Evolutionary conservation across 2,329 filamentous ascomycete genomes (phyloP).

Genomic region (Aspergillus bombycis): DNA sequence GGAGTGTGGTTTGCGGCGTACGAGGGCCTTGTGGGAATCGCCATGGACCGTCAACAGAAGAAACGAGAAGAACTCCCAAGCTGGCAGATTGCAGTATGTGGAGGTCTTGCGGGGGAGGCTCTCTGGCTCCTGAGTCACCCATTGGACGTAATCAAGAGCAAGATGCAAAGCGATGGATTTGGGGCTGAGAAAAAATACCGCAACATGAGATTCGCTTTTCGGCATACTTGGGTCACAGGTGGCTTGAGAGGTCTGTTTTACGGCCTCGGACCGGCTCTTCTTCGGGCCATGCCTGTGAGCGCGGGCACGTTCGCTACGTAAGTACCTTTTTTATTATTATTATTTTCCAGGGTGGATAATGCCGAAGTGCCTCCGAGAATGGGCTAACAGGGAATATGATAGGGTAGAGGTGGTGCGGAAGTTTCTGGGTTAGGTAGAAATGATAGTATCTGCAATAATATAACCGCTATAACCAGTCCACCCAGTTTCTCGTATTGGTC

Average conservation of each 20-base stretch:
- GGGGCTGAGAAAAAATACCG: constrained; percentile 68
- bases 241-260: constrained; percentile 85
- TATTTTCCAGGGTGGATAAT: neutral
- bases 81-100: constrained; percentile 84
- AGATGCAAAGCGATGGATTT: constrained; percentile 96
- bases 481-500: neutral
- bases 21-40: constrained; percentile 66
- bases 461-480: too few species aligned
- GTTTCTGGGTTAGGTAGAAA: neutral
- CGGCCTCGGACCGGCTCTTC: constrained; percentile 83
- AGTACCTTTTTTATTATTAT: neutral
- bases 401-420: neutral
- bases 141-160: constrained; percentile 94
- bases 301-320: constrained; percentile 86
- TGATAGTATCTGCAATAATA: neutral
- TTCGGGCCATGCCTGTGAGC: constrained; percentile 92
- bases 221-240: constrained; percentile 72
- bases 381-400: neutral
- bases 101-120: constrained; percentile 87
- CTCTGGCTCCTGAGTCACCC: constrained; percentile 91
- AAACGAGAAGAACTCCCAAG: constrained; percentile 73
- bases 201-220: constrained; percentile 82
- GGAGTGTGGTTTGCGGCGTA: constrained; percentile 87
- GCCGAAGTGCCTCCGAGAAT: neutral
- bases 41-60: constrained; percentile 81